Conservation (phyloP, 2,329 filamentous ascomycete genomes). For the Colletotrichum zoysiae region DNA sequence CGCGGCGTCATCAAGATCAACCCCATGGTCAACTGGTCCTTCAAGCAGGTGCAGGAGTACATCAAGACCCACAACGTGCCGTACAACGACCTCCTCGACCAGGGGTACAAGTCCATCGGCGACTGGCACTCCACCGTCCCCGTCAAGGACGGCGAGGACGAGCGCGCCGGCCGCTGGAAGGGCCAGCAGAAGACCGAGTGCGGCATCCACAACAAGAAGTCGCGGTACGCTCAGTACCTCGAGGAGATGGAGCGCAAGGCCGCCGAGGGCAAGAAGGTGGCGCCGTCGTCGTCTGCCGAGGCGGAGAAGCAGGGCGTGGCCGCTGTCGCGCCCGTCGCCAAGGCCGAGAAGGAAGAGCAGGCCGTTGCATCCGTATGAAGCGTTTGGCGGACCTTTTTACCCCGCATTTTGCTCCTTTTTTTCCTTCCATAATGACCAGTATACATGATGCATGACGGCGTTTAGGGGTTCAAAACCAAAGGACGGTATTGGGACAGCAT, state of each 20-base stretch:
- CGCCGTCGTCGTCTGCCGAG: conserved; percentile 43
- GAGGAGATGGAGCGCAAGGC: conserved; percentile 78
- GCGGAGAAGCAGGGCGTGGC: conserved; percentile 43
- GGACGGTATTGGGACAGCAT: conserved; percentile 36
- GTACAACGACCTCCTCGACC: conserved; percentile 91
- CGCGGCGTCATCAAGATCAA: conserved; percentile 96
- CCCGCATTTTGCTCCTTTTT: not conserved
- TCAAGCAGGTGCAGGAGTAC: conserved; percentile 90
- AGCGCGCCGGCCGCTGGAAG: conserved; percentile 97
- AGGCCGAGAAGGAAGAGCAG: conserved; percentile 41
- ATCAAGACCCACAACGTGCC: conserved; percentile 88
- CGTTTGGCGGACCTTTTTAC: not conserved
- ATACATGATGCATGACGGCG: conserved; percentile 41
- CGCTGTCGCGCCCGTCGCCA: conserved; percentile 40
- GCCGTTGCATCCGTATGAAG: conserved; percentile 23
- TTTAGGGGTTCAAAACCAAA: conserved; percentile 29
- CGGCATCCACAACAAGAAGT: conserved; percentile 98
- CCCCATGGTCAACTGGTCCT: conserved; percentile 93
- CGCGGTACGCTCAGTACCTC: conserved; percentile 89
- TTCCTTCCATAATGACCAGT: conserved; percentile 38
- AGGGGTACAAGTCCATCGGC: conserved; percentile 97
- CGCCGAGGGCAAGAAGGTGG: conserved; percentile 59
- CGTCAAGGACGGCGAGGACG: conserved; percentile 91
- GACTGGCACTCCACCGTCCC: conserved; percentile 98
- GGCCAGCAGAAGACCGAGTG: conserved; percentile 96